phyloP scores from a whole-genome alignment of 2,329 filamentous ascomycete species.

The Diaporthe capsici region DNA sequence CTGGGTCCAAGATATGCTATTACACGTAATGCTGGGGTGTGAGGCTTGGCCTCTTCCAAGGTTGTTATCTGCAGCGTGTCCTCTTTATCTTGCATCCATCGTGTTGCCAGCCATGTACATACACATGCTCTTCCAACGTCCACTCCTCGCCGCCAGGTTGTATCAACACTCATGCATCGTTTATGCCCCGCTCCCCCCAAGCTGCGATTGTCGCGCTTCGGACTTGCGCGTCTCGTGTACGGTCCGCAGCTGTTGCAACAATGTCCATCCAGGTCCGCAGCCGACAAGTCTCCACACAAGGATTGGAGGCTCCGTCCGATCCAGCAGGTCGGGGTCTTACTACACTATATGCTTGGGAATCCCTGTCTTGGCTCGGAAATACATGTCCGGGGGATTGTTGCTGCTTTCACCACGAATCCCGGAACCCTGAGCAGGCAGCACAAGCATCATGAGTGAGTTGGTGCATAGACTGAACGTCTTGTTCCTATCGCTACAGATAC shows the following conservation, averaged over 20 bases:
- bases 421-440: background rate
- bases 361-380: background rate
- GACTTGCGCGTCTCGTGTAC: background rate
- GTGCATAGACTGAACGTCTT: background rate
- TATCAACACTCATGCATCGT: background rate
- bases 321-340: background rate
- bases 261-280: background rate
- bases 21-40: background rate
- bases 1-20: background rate
- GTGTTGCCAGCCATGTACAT: background rate
- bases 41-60: constrained; percentile 7
- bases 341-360: background rate
- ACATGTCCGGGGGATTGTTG: background rate
- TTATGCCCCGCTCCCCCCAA: background rate
- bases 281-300: background rate
- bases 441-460: background rate
- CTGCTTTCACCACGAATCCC: too few species aligned
- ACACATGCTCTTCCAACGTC: background rate
- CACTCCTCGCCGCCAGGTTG: background rate
- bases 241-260: background rate
- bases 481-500: background rate
- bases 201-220: background rate
- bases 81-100: background rate
- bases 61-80: background rate
- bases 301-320: background rate